These are phyloP conservation scores for Corylus heterophylla DNA, from an alignment of 306 rosid genomes.

Conservation along the genomic window DNA sequence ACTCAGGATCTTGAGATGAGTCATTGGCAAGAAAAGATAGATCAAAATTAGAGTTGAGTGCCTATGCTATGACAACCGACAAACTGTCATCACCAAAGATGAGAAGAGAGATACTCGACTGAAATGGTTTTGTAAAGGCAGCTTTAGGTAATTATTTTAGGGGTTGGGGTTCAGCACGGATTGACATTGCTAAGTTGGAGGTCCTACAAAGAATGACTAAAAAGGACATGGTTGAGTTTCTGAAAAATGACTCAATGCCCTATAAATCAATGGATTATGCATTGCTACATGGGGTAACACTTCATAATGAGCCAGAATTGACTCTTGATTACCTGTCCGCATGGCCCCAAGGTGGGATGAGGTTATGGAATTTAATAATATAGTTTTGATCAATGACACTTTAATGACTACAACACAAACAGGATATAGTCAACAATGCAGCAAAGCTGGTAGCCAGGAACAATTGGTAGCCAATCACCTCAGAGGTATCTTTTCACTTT, in stretches of 20 bases:
- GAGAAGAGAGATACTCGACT: background rate
- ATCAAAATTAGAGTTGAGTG: background rate
- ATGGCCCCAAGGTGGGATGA: background rate
- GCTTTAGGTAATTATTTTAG: background rate
- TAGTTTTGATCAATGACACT: background rate
- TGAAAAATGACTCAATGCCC: background rate
- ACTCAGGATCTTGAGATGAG: background rate
- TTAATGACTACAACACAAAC: background rate
- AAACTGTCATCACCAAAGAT: background rate
- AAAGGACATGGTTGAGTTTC: background rate
- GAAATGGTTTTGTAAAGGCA: background rate
- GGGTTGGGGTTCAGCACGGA: background rate
- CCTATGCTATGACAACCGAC: background rate
- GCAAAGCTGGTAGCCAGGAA: background rate
- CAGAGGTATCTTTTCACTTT: conserved; percentile 75
- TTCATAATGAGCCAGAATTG: background rate
- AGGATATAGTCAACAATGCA: background rate
- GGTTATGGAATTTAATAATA: background rate
- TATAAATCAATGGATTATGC: background rate
- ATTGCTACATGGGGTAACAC: background rate
- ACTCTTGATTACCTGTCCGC: background rate
- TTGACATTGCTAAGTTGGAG: background rate
- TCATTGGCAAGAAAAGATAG: background rate
- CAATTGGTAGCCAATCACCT: conserved; percentile 61
- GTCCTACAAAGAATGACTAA: conserved; percentile 13